Base-by-base conservation (phyloP, 2,329 filamentous ascomycete species). In the Hymenoscyphus linearis region DNA sequence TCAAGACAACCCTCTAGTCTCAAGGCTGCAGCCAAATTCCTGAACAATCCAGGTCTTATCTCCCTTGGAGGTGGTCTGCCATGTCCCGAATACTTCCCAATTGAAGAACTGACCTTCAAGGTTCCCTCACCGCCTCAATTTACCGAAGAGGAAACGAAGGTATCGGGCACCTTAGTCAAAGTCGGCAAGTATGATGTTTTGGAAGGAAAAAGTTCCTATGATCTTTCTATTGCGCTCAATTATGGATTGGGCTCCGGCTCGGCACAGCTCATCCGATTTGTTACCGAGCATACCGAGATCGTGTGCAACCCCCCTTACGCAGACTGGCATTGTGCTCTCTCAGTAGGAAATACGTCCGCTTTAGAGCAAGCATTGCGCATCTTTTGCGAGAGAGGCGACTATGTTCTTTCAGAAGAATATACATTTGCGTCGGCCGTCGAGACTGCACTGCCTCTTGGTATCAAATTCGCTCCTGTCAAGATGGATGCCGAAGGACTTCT, bases 231-330 rank as follows among this genome's bases (percentile, higher is more conserved):
- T 64, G 89, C 89, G 1, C 86, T 97, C 73, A 98, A 99, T 77
- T 99, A 99, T 74, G 91, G 90, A 36, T 92, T 96, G 76, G 87
- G 92, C 9, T 86, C 86, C 18, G 95, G 95, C 18, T 85, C 91
- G 12, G 89, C 91, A 3, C 95, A 96, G 76, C 80, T 99, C 74
- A 79, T 97, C 65, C 87, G 95, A 63, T 98, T 90, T 77, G 81
- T 98, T 57, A 96, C 93, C 0, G 95, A 99, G 78, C 95, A 98
- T 76, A 96, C 93, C 0, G 93, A 99, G 76, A 85, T 98, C 60
- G 86, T 96, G 16, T 90, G 91, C 75, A 82, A 85, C 64, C 93
- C 93, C 16, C 91, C 90, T 0, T 98, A 98, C 73, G 82, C 87
- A 18, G 93, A 99, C 77, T 99, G 95, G 95, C 82, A 85, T 66